These are phyloP conservation scores for Salix udensis DNA, from an alignment of 345 rosid genomes.

Conservation along the genomic window DNA sequence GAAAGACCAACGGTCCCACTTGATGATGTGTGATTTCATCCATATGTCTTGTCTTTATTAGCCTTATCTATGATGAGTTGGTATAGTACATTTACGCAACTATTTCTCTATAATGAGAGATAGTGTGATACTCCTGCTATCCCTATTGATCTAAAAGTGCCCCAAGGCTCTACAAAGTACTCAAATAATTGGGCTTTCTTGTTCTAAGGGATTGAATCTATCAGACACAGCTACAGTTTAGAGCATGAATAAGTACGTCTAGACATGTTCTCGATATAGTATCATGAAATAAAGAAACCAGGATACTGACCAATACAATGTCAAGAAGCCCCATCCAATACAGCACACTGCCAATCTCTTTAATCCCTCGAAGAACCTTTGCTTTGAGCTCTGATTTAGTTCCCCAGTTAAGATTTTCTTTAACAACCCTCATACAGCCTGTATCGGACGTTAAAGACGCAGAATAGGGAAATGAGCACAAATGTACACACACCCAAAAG, in stretches of 20 bases:
- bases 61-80: not conserved
- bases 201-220: not conserved
- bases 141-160: not conserved
- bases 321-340: constrained; percentile 96
- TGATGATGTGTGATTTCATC: not conserved
- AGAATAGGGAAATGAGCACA: not conserved
- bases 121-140: not conserved
- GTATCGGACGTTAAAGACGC: constrained; percentile 12
- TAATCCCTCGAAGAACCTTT: constrained; percentile 82
- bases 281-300: constrained; percentile 16
- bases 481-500: not conserved
- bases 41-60: not conserved
- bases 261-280: not conserved
- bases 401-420: constrained; percentile 90
- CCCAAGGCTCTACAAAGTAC: not conserved
- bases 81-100: not conserved
- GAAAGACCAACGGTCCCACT: not conserved
- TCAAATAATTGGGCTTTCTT: not conserved
- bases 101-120: not conserved
- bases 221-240: not conserved
- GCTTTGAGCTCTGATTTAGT: constrained; percentile 82
- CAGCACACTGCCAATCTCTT: constrained; percentile 92
- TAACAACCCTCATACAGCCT: constrained; percentile 95
- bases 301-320: constrained; percentile 74
- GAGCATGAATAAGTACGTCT: not conserved